Conservation (phyloP, 2,329 filamentous ascomycete genomes). For the Penicillium oxalicum region DNA sequence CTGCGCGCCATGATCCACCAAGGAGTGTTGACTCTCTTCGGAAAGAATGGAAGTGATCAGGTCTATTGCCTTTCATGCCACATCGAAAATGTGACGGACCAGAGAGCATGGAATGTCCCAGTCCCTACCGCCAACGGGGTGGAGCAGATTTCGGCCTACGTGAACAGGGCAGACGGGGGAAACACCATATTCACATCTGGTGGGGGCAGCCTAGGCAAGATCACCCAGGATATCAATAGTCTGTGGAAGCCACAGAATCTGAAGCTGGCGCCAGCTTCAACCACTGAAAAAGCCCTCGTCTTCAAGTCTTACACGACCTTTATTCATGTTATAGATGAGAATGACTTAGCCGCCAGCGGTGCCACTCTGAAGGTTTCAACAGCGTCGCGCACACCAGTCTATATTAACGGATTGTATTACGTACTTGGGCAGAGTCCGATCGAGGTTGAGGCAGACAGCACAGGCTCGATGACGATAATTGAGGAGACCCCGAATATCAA, state of each 20-base stretch:
- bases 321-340: background rate
- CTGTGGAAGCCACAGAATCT: background rate
- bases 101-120: background rate
- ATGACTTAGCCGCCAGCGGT: background rate
- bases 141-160: background rate
- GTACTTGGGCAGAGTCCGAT: background rate
- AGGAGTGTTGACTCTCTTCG: background rate
- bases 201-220: background rate
- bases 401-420: background rate
- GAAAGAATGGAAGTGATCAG: background rate
- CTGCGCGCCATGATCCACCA: background rate
- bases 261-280: background rate
- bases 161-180: background rate
- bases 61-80: background rate
- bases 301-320: background rate
- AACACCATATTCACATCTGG: background rate
- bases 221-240: background rate
- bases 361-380: background rate
- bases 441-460: background rate
- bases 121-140: background rate
- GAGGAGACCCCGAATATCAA: background rate
- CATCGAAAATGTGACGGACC: background rate
- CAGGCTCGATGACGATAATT: background rate
- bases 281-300: background rate
- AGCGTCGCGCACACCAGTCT: background rate